Percentiles rank a stretch among this genome's conserved stretches.
Conservation (phyloP, 331 rosid species). For the Erythrophleum ivorense region DNA sequence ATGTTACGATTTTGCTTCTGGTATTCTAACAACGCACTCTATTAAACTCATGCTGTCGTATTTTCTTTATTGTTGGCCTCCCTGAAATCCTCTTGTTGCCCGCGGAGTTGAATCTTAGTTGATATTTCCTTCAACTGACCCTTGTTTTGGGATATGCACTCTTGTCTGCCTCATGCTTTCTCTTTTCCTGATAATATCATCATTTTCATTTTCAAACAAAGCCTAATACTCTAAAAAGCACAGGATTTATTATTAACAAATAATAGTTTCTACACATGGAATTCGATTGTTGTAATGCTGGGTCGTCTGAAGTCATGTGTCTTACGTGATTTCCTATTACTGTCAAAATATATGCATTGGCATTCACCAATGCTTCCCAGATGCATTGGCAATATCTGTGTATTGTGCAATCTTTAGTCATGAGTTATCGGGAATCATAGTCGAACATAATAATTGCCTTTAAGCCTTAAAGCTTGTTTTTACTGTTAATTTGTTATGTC, state of each 20-base stretch:
- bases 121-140: constrained; percentile 31
- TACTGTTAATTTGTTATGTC: constrained; percentile 5
- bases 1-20: constrained; percentile 8
- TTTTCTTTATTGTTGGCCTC: constrained; percentile 10
- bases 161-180: constrained; percentile 1
- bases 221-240: neutral
- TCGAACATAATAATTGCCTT: constrained; percentile 17
- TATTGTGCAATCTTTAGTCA: constrained; percentile 8
- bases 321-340: constrained; percentile 7
- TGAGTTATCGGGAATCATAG: constrained; percentile 4
- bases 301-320: neutral
- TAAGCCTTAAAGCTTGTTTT: neutral
- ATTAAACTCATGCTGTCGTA: neutral
- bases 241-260: constrained; percentile 8
- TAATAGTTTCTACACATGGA: neutral
- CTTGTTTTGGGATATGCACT: neutral
- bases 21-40: neutral
- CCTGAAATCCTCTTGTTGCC: neutral
- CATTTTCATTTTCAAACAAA: constrained; percentile 1
- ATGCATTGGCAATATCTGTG: neutral
- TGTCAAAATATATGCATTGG: neutral
- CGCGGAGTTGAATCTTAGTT: neutral
- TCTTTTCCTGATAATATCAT: neutral
- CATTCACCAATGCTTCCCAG: neutral
- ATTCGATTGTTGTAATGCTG: constrained; percentile 18